phyloP scores from a whole-genome alignment of 129 eudicot genomes.

The Tagetes erecta region DNA sequence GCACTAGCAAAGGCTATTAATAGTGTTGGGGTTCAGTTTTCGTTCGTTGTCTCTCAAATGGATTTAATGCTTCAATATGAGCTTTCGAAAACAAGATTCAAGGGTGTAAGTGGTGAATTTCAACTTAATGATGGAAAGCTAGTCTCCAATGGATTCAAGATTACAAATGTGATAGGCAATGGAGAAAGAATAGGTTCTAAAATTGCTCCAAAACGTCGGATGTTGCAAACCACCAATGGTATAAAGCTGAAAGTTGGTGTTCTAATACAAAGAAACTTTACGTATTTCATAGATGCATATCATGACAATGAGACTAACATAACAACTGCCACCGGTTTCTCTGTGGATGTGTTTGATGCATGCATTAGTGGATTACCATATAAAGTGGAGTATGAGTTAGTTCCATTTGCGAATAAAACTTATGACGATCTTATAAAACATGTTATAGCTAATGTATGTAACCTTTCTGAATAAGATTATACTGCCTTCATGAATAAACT shows the following conservation, averaged over 20 bases:
- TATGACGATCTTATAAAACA: constrained; percentile 41
- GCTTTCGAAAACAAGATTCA: constrained; percentile 32
- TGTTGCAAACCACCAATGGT: constrained; percentile 12
- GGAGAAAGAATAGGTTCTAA: constrained; percentile 30
- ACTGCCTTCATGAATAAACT: neutral
- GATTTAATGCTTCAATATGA: constrained; percentile 31
- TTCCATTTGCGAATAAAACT: constrained; percentile 33
- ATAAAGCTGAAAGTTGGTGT: constrained; percentile 46
- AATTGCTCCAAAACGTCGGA: constrained; percentile 25
- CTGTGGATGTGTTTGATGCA: constrained; percentile 50
- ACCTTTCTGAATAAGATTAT: neutral
- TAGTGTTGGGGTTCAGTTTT: constrained; percentile 19
- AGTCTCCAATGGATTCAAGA: constrained; percentile 26
- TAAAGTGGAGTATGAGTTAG: constrained; percentile 32
- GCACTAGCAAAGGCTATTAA: constrained; percentile 47
- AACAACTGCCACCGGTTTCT: constrained; percentile 33
- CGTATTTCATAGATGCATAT: constrained; percentile 26
- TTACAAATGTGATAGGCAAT: constrained; percentile 40
- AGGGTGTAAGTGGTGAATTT: constrained; percentile 48
- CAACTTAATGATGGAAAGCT: constrained; percentile 33
- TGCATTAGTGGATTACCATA: constrained; percentile 33
- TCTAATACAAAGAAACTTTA: constrained; percentile 29
- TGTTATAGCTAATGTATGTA: constrained; percentile 38
- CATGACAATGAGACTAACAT: constrained; percentile 19
- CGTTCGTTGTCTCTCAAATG: constrained; percentile 16